Base-by-base conservation (phyloP, 352 stramenopile genomes). In the Pythium periplocum region DNA sequence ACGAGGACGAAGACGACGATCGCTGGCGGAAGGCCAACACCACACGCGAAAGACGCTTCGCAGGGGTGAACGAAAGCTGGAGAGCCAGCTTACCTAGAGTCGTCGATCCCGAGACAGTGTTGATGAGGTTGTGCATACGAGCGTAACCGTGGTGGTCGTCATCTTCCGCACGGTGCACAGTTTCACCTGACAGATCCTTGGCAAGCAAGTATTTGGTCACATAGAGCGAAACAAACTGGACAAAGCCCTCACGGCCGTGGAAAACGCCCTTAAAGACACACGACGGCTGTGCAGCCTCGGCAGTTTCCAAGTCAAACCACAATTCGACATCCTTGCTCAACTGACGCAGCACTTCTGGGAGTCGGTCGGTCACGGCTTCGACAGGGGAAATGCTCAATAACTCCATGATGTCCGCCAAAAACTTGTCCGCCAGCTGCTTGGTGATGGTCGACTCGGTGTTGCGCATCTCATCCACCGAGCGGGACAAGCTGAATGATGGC, bases 261-360 rank as follows among this genome's bases (percentile, higher is more conserved):
- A 93, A 95, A 31, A 91, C 81, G 45, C 84, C 84, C 62, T 95
- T 92, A 66, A 90, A 95, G 41, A 94, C 82, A 38, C 82, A 93
- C 37, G 77, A 89, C 43, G 82, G 79, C 57, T 90, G 73, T 26
- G 68, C 70, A 2, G 62, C 79, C 51, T 95, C 84, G 36, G 74
- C 60, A 5, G 84, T 90, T 50, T 95, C 84, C 3, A 95, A 51
- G 43, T 95, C 83, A 45, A 95, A 95, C 34, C 86, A 71, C 32
- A 95, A 54, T 61, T 95, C 84, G 0, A 89, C 69, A 50, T 95
- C 84, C 56, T 95, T 92, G 64, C 80, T 90, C 39, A 95, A 52
- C 57, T 95, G 84, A n/a, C 82, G 72, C 31, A 92, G 51, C 44
- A 93, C 85, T 31, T 64, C 57, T 3, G 84, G 84, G 34, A 95